These are phyloP conservation scores for Entomortierella lignicola DNA, from an alignment of 192 early-diverging fungal species.

Conservation along the genomic window DNA sequence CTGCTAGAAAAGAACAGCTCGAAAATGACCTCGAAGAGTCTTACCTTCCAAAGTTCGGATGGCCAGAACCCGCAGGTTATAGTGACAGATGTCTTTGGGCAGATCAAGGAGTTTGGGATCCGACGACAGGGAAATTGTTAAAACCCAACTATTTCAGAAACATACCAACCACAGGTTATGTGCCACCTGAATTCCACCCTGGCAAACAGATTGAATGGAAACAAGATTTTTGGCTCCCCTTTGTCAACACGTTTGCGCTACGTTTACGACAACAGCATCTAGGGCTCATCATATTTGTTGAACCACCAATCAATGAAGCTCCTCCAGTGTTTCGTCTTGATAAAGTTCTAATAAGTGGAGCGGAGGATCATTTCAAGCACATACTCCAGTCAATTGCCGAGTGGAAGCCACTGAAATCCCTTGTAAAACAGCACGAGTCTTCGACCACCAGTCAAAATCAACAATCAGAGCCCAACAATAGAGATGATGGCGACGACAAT, in stretches of 20 bases:
- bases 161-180: slow-evolving; percentile 40
- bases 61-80: slow-evolving; percentile 56
- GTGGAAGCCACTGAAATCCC: slow-evolving; percentile 49
- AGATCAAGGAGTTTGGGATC: slow-evolving; percentile 63
- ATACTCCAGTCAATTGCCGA: slow-evolving; percentile 59
- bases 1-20: neutral
- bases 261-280: slow-evolving; percentile 55
- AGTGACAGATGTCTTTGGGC: slow-evolving; percentile 63
- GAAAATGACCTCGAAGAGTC: slow-evolving; percentile 9
- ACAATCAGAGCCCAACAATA: neutral
- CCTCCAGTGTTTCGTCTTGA: slow-evolving; percentile 57
- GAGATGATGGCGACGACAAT: neutral
- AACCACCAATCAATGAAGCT: slow-evolving; percentile 60
- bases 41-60: slow-evolving; percentile 48
- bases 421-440: slow-evolving; percentile 43
- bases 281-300: slow-evolving; percentile 61
- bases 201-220: slow-evolving; percentile 50
- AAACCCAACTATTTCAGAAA: slow-evolving; percentile 60
- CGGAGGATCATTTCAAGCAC: slow-evolving; percentile 61
- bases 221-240: slow-evolving; percentile 59
- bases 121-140: slow-evolving; percentile 22
- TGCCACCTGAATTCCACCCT: slow-evolving; percentile 29
- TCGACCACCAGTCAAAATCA: neutral
- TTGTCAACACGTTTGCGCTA: slow-evolving; percentile 53
- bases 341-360: slow-evolving; percentile 53